These are phyloP conservation scores for Debaryomyces hansenii DNA, from an alignment of 805 yeast genomes.

Conservation along the genomic window DNA sequence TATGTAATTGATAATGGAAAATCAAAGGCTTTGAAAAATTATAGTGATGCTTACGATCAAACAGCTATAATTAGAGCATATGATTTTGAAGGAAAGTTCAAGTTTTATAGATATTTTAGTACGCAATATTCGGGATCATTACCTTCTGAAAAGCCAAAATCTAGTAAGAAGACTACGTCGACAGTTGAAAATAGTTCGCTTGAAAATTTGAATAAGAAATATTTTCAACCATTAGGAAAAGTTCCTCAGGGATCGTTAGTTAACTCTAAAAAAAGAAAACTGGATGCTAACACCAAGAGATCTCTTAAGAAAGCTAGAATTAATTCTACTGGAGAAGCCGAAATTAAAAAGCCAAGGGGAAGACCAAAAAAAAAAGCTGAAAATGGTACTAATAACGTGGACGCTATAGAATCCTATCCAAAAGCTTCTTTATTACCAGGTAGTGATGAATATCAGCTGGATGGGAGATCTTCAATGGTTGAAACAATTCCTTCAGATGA, in stretches of 20 bases:
- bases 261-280: conserved; percentile 14
- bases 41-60: conserved; percentile 27
- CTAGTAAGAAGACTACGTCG: conserved; percentile 4
- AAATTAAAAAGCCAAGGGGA: not conserved
- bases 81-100: conserved; percentile 72
- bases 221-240: conserved; percentile 22
- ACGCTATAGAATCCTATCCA: not conserved
- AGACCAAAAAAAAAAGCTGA: conserved; percentile 3
- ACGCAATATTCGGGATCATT: not conserved
- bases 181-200: conserved; percentile 2
- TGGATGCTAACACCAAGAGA: not conserved
- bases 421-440: not conserved
- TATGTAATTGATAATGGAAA: conserved; percentile 28
- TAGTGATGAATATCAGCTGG: not conserved
- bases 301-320: not conserved
- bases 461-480: not conserved
- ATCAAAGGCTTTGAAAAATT: conserved; percentile 24
- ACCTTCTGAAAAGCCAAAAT: not conserved
- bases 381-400: not conserved
- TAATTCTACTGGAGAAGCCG: not conserved
- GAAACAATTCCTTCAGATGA: not conserved
- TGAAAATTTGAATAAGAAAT: conserved; percentile 11
- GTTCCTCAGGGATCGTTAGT: conserved; percentile 21
- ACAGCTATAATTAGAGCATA: conserved; percentile 53
- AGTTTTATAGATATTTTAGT: conserved; percentile 60